These are phyloP conservation scores for Leucogyrophana mollusca DNA, from an alignment of 768 basidiomycete species.

Conservation along the genomic window DNA sequence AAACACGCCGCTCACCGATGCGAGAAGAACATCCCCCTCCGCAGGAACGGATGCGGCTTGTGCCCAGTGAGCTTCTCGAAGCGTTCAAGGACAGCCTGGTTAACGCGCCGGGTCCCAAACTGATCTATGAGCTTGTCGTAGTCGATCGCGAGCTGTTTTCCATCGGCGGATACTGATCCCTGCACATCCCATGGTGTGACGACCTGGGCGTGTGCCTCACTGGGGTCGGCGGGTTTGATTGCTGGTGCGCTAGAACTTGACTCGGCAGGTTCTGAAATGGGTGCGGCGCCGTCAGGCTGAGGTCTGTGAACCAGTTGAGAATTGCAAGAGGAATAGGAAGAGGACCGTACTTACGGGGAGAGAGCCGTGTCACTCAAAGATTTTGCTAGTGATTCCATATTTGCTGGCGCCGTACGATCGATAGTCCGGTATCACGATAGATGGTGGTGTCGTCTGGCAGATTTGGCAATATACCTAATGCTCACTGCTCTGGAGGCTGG, in stretches of 20 bases:
- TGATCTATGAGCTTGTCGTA: conserved; percentile 94
- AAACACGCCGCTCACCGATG: conserved; percentile 68
- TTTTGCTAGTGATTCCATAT: conserved; percentile 26
- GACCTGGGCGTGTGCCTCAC: conserved; percentile 57
- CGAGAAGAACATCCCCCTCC: conserved; percentile 96
- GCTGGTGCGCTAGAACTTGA: conserved; percentile 28
- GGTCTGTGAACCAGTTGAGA: conserved; percentile 11
- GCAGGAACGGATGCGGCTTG: conserved; percentile 82
- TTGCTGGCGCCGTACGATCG: conserved; percentile 22
- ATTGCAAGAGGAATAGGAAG: not conserved
- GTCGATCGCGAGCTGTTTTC: conserved; percentile 90
- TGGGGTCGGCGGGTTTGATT: conserved; percentile 30
- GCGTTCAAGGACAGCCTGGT: conserved; percentile 72
- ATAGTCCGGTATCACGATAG: no score
- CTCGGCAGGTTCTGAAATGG: not conserved
- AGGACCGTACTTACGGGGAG: conserved; percentile 25
- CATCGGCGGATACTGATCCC: conserved; percentile 83
- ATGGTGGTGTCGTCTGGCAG: no score
- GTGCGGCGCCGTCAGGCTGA: conserved; percentile 6
- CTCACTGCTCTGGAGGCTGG: no score
- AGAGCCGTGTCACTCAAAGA: conserved; percentile 25
- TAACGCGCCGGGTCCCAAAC: conserved; percentile 87
- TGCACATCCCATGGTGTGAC: conserved; percentile 99
- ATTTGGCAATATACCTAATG: no score
- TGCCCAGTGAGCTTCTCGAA: conserved; percentile 91